Conservation (phyloP, 257 asterid species). For the Echites panduratus region DNA sequence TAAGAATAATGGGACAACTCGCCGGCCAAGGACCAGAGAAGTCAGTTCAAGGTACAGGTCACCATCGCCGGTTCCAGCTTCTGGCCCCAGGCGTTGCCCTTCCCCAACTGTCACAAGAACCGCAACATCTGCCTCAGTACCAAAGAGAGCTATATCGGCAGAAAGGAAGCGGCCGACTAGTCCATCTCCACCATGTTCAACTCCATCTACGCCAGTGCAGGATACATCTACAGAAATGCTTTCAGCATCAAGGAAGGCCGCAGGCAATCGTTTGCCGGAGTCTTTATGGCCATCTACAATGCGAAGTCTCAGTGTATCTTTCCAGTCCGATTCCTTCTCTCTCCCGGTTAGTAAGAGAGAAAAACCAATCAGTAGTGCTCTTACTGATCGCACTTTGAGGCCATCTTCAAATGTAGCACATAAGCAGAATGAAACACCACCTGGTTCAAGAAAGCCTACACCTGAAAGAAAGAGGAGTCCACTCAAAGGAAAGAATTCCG, state of each 20-base stretch:
- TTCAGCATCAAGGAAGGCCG: conserved; percentile 41
- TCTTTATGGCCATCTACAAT: conserved; percentile 51
- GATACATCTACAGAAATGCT: conserved; percentile 40
- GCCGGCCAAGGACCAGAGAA: conserved; percentile 54
- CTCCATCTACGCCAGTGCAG: conserved; percentile 59
- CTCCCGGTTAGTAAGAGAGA: conserved; percentile 54
- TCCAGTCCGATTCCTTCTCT: conserved; percentile 48
- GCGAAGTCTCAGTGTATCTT: conserved; percentile 56
- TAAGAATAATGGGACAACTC: conserved; percentile 53
- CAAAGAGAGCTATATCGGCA: conserved; percentile 69
- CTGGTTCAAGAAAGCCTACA: conserved; percentile 52
- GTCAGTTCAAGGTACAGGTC: conserved; percentile 78
- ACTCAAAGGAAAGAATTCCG: conserved; percentile 48
- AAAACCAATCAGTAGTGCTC: conserved; percentile 36
- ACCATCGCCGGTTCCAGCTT: conserved; percentile 46
- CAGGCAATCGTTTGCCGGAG: conserved; percentile 48
- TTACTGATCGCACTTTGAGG: conserved; percentile 46
- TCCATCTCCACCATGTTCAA: conserved; percentile 41
- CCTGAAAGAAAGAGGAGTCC: conserved; percentile 78
- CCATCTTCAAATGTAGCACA: conserved; percentile 39
- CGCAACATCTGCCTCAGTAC: conserved; percentile 31
- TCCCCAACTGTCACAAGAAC: conserved; percentile 47
- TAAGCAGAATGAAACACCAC: conserved; percentile 30
- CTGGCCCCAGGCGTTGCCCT: conserved; percentile 52
- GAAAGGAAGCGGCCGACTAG: conserved; percentile 64